These are phyloP conservation scores for Hanseniaspora guilliermondii DNA, from an alignment of 805 yeast species.

Conservation along the genomic window DNA sequence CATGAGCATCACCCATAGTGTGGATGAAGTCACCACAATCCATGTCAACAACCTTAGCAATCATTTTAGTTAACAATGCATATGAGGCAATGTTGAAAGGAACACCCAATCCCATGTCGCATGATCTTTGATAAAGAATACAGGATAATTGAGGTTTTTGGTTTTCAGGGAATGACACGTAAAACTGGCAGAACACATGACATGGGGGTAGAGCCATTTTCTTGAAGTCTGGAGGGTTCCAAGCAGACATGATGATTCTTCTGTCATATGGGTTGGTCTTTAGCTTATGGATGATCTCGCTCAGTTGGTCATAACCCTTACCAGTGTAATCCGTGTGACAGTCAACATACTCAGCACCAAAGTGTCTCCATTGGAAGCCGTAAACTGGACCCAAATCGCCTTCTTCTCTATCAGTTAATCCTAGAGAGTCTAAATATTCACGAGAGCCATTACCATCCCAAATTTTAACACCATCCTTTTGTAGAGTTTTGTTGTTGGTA, in stretches of 20 bases:
- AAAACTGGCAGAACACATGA: conserved; percentile 91
- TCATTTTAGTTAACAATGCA: conserved; percentile 83
- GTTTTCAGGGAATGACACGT: conserved; percentile 69
- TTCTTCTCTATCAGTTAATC: conserved; percentile 65
- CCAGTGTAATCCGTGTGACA: conserved; percentile 81
- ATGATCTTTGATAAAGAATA: conserved; percentile 87
- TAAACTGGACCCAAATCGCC: conserved; percentile 98
- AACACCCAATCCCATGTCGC: conserved; percentile 99
- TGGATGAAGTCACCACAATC: conserved; percentile 93
- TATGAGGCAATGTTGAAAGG: conserved; percentile 97
- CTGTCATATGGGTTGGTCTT: conserved; percentile 88
- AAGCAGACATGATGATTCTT: conserved; percentile 86
- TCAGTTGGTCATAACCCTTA: conserved; percentile 82
- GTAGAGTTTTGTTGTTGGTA: conserved; percentile 70
- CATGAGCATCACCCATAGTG: conserved; percentile 94
- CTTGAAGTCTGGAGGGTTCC: conserved; percentile 94
- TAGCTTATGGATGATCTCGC: conserved; percentile 63
- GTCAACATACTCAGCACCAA: conserved; percentile 83
- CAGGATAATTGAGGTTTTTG: conserved; percentile 66
- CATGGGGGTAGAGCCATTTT: conserved; percentile 98
- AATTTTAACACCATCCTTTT: conserved; percentile 80
- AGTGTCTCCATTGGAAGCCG: conserved; percentile 99
- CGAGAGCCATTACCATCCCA: conserved; percentile 99
- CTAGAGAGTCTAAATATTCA: conserved; percentile 74
- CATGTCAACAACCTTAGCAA: conserved; percentile 89